phyloP scores from a whole-genome alignment of 768 basidiomycete genomes.

The Tubosaeta brunneosetosa region DNA sequence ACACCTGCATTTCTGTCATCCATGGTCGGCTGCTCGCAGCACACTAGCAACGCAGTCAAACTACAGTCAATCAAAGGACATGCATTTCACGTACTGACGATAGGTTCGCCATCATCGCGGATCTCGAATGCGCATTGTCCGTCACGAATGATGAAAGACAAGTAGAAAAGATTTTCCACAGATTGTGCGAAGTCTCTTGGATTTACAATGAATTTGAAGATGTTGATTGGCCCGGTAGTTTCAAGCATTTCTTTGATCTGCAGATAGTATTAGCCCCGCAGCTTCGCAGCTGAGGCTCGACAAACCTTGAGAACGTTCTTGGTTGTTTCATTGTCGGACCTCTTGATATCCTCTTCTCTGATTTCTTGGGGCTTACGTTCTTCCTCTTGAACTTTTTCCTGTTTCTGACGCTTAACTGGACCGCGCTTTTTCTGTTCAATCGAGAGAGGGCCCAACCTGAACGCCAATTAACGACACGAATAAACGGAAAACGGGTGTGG shows the following conservation, averaged over 20 bases:
- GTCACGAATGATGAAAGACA: conserved; percentile 88
- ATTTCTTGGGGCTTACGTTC: conserved; percentile 74
- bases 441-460: conserved; percentile 87
- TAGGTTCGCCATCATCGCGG: conserved; percentile 61
- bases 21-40: conserved; percentile 59
- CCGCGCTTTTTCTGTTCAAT: conserved; percentile 79
- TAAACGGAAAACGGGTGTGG: neutral
- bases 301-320: conserved; percentile 76
- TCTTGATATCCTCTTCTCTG: conserved; percentile 74
- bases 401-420: conserved; percentile 53
- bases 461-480: conserved; percentile 13
- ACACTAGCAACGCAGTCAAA: conserved; percentile 35
- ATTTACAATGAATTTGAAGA: conserved; percentile 87
- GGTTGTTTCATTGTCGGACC: conserved; percentile 84
- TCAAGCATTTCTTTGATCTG: conserved; percentile 63
- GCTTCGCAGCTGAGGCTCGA: neutral
- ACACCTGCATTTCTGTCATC: conserved; percentile 62
- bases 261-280: neutral
- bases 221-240: conserved; percentile 52
- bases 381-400: conserved; percentile 69
- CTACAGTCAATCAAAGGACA: neutral
- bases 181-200: conserved; percentile 89
- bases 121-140: conserved; percentile 74
- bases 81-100: conserved; percentile 56
- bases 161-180: conserved; percentile 94